Conservation (phyloP, 2,329 filamentous ascomycete genomes). For the Kalaharituber pfeilii region DNA sequence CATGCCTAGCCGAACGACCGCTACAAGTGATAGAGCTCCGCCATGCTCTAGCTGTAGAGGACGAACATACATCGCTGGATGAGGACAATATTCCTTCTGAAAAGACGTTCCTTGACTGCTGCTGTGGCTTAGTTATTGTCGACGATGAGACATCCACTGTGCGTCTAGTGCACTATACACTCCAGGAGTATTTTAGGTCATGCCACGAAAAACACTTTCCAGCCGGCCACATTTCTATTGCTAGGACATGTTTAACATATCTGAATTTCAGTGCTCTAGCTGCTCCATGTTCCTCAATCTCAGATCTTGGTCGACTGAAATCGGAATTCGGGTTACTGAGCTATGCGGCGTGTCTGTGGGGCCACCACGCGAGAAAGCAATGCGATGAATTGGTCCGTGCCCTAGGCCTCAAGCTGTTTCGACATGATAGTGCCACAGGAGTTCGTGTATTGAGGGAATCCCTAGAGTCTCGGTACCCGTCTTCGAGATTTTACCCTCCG, state of each 20-base stretch:
- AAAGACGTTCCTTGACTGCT: background rate
- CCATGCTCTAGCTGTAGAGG: background rate
- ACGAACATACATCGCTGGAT: background rate
- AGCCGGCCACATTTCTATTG: too few relatives aligned
- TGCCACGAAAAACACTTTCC: too few relatives aligned
- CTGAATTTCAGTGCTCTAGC: background rate
- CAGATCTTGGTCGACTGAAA: background rate
- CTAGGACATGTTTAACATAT: background rate
- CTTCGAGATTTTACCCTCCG: too few relatives aligned
- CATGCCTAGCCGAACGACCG: background rate
- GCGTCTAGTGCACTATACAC: background rate
- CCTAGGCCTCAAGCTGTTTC: background rate
- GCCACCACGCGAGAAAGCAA: background rate
- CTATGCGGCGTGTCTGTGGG: background rate
- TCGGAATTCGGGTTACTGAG: background rate
- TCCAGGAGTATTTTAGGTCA: background rate
- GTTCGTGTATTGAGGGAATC: too few relatives aligned
- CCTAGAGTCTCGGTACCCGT: too few relatives aligned
- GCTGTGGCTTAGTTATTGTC: background rate
- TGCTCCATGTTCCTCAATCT: background rate
- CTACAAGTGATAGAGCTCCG: background rate
- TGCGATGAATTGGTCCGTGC: background rate
- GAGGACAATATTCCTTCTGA: background rate
- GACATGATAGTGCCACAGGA: background rate
- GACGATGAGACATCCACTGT: background rate